phyloP scores from a whole-genome alignment of 768 basidiomycete genomes.

The Tricholoma sp. region DNA sequence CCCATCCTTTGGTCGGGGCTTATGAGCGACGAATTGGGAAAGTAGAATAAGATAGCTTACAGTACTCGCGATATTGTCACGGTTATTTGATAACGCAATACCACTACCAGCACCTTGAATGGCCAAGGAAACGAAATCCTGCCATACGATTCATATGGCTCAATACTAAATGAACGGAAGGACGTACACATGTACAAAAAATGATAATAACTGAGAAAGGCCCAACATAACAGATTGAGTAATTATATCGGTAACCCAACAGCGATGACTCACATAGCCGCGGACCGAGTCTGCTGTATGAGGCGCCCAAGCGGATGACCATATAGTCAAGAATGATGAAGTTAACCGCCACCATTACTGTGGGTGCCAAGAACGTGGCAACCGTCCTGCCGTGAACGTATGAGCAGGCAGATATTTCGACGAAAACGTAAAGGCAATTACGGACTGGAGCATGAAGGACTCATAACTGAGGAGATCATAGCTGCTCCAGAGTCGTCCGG shows the following conservation, averaged over 20 bases:
- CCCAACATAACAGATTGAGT: background rate
- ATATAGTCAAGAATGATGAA: slow-evolving; percentile 50
- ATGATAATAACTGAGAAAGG: slow-evolving; percentile 30
- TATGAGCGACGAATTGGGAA: background rate
- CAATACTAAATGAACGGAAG: background rate
- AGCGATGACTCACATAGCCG: slow-evolving; percentile 29
- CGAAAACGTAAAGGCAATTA: background rate
- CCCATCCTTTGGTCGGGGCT: slow-evolving; percentile 16
- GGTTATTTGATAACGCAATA: slow-evolving; percentile 26
- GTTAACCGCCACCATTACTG: slow-evolving; percentile 51
- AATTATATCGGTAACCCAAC: background rate
- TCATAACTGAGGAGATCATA: slow-evolving; percentile 15
- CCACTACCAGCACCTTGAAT: slow-evolving; percentile 64
- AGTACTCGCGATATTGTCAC: slow-evolving; percentile 9
- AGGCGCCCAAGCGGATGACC: slow-evolving; percentile 35
- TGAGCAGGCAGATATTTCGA: background rate
- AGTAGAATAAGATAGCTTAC: slow-evolving; percentile 5
- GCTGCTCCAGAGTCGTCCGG: slow-evolving; percentile 48
- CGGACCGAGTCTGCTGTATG: slow-evolving; percentile 45
- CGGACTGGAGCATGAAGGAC: slow-evolving; percentile 38
- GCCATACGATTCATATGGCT: background rate
- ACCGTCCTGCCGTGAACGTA: slow-evolving; percentile 26
- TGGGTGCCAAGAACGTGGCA: slow-evolving; percentile 48
- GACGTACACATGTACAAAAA: slow-evolving; percentile 32
- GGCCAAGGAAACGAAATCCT: slow-evolving; percentile 57